phyloP scores from a whole-genome alignment of 768 basidiomycete species.

The Sporobolomyces phaffii region DNA sequence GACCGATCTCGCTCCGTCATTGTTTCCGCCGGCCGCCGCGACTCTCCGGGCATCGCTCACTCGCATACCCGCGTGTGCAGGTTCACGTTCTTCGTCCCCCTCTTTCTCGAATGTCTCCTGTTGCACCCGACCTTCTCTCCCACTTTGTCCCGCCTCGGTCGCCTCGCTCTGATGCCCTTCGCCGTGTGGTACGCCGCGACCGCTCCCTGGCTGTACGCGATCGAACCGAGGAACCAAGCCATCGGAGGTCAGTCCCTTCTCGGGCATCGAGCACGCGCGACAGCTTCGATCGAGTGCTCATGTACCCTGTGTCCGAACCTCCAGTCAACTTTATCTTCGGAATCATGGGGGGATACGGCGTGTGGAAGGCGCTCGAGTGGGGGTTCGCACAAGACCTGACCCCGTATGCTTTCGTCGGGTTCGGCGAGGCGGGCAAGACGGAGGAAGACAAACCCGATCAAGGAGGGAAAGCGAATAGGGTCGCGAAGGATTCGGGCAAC shows the following conservation, averaged over 20 bases:
- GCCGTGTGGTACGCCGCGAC: constrained; percentile 4
- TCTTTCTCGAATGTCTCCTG: constrained; percentile 28
- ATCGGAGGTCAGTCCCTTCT: constrained; percentile 23
- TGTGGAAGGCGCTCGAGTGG: constrained; percentile 34
- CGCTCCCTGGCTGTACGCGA: constrained; percentile 15
- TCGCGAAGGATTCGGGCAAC: constrained; percentile 1
- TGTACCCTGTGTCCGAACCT: too few species aligned
- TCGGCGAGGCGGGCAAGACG: constrained; percentile 8
- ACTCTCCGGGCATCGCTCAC: not conserved
- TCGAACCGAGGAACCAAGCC: constrained; percentile 28
- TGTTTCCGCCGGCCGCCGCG: not conserved
- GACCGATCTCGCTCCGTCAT: not conserved
- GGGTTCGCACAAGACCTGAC: constrained; percentile 22
- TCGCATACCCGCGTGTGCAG: not conserved
- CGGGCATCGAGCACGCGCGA: too few species aligned
- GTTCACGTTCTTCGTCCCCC: constrained; percentile 21
- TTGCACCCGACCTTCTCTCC: constrained; percentile 24
- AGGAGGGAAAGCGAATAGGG: not conserved
- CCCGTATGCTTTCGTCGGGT: constrained; percentile 31
- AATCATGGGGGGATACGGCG: constrained; percentile 27
- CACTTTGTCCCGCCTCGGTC: constrained; percentile 2
- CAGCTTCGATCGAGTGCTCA: too few species aligned
- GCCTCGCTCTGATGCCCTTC: constrained; percentile 24
- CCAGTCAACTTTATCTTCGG: constrained; percentile 28
- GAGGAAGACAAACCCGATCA: constrained; percentile 6